A percentile compares a stretch with the other conserved stretches of the same genome.
Evolutionary conservation across 768 basidiomycete species (phyloP).

Genomic region (Lactarius psammicola): DNA sequence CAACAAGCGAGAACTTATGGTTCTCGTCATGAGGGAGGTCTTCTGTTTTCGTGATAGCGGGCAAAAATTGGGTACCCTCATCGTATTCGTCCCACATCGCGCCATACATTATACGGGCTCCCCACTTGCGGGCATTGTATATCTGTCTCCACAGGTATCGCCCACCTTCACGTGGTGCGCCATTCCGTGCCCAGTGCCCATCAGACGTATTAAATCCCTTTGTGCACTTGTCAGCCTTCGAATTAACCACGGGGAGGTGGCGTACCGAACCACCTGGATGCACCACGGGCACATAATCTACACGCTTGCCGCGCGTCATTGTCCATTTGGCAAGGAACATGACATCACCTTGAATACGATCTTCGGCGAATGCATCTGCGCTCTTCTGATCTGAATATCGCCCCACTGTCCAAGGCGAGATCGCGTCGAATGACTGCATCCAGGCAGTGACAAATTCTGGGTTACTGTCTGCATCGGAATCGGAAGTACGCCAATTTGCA

Average conservation of each 20-base stretch:
- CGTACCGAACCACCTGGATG: constrained; percentile 80
- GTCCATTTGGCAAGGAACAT: constrained; percentile 51
- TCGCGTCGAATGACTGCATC: constrained; percentile 75
- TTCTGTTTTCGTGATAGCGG: constrained; percentile 57
- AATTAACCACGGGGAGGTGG: constrained; percentile 26
- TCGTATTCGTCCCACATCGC: constrained; percentile 94
- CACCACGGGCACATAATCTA: constrained; percentile 83
- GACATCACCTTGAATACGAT: constrained; percentile 62
- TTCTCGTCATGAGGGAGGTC: constrained; percentile 53
- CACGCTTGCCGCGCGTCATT: constrained; percentile 41
- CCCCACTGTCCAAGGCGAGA: constrained; percentile 83
- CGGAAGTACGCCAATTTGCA: constrained; percentile 71
- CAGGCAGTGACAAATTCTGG: constrained; percentile 65
- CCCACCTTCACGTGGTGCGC: constrained; percentile 68
- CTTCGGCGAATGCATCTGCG: constrained; percentile 61
- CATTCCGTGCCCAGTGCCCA: constrained; percentile 72
- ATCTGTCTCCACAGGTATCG: constrained; percentile 79
- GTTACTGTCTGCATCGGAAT: constrained; percentile 67
- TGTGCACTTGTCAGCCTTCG: constrained; percentile 10
- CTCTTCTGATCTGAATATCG: constrained; percentile 58
- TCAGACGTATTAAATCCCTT: constrained; percentile 71
- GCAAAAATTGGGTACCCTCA: constrained; percentile 82
- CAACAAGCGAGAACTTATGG: constrained; percentile 60
- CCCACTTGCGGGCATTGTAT: constrained; percentile 59
- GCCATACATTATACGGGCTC: constrained; percentile 67